Conservation (phyloP, 2,329 filamentous ascomycete genomes). For the Daldinia sp. region DNA sequence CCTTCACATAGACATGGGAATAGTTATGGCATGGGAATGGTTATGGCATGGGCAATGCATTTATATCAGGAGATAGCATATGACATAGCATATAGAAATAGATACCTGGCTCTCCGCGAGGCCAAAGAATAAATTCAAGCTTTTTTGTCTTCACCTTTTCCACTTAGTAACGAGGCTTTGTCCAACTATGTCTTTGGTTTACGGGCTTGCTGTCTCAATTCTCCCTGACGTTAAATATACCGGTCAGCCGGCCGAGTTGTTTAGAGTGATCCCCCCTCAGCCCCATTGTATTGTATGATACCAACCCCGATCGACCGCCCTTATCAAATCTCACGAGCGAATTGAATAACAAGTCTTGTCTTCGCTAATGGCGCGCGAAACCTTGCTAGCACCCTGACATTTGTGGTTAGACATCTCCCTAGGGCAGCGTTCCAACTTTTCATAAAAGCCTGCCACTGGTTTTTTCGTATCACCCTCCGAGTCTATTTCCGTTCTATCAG, state of each 20-base stretch:
- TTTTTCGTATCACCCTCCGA: not conserved
- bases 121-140: no score
- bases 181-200: no score
- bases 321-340: not conserved
- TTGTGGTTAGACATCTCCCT: not conserved
- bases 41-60: not conserved
- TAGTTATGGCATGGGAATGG: not conserved
- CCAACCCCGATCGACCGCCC: not conserved
- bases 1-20: not conserved
- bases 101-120: no score
- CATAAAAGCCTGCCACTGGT: not conserved
- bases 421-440: not conserved
- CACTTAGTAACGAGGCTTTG: no score
- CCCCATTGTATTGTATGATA: not conserved
- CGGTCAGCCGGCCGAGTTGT: no score
- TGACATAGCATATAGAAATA: no score
- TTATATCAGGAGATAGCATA: not conserved
- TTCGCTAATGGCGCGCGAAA: not conserved
- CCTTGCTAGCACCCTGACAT: not conserved
- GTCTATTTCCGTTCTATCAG: not conserved
- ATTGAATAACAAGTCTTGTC: not conserved
- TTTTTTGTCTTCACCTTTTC: no score
- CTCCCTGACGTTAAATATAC: no score
- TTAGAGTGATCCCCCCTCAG: no score
- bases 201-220: no score